Evolutionary conservation across 1,284 basidiomycete species (phyloP), one percentile per base, ranked within the genome.

Genomic region (Sporisorium exsertum): DNA sequence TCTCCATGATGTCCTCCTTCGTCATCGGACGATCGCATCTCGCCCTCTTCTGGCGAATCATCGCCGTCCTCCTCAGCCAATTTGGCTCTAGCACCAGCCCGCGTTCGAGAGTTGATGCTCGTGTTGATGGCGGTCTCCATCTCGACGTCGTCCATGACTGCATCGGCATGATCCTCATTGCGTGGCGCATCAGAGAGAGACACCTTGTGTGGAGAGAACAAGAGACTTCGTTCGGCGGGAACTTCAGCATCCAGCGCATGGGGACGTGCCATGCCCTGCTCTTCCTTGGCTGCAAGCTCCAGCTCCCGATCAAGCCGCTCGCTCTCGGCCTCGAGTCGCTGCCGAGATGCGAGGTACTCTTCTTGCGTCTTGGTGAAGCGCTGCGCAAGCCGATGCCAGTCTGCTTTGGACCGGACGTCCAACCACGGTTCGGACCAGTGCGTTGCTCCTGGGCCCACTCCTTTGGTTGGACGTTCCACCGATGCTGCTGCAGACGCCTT

Each of bases 401-500:
- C 75, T 2, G 71, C 20, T 18, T 51, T 54, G 12, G 66, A 67
- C 1, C 75, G 70, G 2, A 77, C 70, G 43, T 77, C 71, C 10
- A 77, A 53, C 75, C 75, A 77, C 8, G 71, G 75, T 52, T 77
- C 75, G 13, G 60, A 69, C 75, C 70, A 74, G 50, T 71, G 75
- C 2, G 75, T 61, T 15, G 75, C 75, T 5, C 75, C 75, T 2
- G 66, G 75, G 7, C 71, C 75, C 2, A 77, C 71, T 15, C 71
- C 75, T 58, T 61, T 67, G 22, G 67, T 61, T 20, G 67, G 61
- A 10, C 64, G 56, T 4, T 62, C 64, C 0, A 47, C 35, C 12
- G 58, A 58, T 6, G 35, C 24, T 12, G 55, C 40, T 13, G 56
- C 52, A 4, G 59, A 33, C 20, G 42, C 35, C 24, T 61, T 57